These are phyloP conservation scores for Coemansia aciculifera DNA, from an alignment of 192 early-diverging fungal genomes.

Conservation along the genomic window DNA sequence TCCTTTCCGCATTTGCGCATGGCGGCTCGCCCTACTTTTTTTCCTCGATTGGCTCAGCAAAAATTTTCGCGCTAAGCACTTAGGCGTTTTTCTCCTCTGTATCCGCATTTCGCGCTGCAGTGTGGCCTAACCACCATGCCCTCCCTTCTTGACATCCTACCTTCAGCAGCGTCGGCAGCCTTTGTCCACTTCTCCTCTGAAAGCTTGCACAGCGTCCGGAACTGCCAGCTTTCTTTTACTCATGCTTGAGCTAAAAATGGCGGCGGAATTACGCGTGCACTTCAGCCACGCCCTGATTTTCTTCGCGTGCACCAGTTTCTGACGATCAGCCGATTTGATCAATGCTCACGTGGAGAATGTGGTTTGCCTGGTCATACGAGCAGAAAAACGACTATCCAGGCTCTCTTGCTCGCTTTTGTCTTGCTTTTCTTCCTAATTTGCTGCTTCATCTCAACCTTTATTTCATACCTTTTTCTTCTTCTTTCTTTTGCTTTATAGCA, in stretches of 20 bases:
- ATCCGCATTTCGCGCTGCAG: neutral
- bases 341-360: conserved; percentile 1
- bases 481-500: neutral
- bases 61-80: neutral
- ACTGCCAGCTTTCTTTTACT: too few relatives aligned
- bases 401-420: neutral
- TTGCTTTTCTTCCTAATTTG: neutral
- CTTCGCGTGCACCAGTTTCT: neutral
- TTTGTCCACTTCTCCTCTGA: neutral
- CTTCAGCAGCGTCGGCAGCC: neutral
- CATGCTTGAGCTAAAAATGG: too few relatives aligned
- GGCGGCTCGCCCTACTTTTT: neutral
- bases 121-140: neutral
- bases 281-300: neutral
- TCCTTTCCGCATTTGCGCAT: neutral
- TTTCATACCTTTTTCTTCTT: neutral
- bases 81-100: neutral
- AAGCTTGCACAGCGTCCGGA: neutral
- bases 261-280: neutral
- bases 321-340: neutral
- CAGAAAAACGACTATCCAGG: neutral
- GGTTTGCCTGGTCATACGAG: neutral
- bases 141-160: neutral
- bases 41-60: neutral
- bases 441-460: neutral